Base-by-base conservation (phyloP, 2,329 filamentous ascomycete genomes). In the Botryotinia calthae region DNA sequence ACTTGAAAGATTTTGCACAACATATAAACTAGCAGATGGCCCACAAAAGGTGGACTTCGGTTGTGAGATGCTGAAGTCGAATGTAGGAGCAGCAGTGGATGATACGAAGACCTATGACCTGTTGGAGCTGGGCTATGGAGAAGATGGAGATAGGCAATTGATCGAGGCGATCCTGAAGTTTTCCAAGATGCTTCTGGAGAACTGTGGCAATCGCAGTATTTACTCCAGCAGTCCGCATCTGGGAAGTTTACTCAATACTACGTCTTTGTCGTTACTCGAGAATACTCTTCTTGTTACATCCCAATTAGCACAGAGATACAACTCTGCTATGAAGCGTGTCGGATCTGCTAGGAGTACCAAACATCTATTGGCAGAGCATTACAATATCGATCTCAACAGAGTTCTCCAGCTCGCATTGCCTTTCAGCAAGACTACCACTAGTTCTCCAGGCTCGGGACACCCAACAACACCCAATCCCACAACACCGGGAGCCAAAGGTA, bases 141-240 rank as follows among this genome's bases (percentile, higher is more conserved):
- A 86, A 71, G 92, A 97, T 79, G 95, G 93, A 77, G 96, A 99
- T 82, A 86, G 90, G 77, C 85, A 92, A 79, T 86, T 99, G 75
- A 84, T 98, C 72, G 91, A 97, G 81, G 86, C 89, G 44, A 87
- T 98, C 71, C 85, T 99, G 74, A 87, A 89, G 77, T 99, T 99
- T 82, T 97, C 95, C 34, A 89, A 91, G 74, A 88, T 97, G 82
- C 86, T 99, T 44, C 84, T 98, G 69, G 94, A 98, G 81, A 96
- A 97, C 81, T 99, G 96, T 82, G 96, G 95, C 74, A 99, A 99
- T 81, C 88, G 97, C 77, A 98, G 95, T 84, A 90, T 99, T 78
- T 99, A 98, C 82, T 93, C 92, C 74, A 99, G 96, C 85, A 98
- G 95, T 81, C 87, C 91, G 76, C 93, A 97, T 78, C 85, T 99